Evolutionary conservation across 495 filamentous ascomycete genomes (phyloP), one percentile per base, ranked within the genome.

Genomic region (Penicillium crystallinum): DNA sequence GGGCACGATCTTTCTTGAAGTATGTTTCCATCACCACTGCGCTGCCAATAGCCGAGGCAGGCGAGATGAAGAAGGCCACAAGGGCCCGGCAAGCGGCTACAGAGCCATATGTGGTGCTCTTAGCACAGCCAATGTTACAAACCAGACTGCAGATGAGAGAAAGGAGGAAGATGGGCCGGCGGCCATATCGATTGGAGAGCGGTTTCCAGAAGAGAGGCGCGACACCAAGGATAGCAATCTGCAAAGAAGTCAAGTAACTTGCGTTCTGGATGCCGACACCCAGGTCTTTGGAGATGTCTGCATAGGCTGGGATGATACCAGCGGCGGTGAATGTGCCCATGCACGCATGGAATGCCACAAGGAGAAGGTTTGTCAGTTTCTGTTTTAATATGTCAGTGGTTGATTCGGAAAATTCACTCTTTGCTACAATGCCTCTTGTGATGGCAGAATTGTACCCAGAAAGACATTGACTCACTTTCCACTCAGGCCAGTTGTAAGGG

Each of bases 261-360:
- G 71, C 71, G 12, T 55, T 53, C 46, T 72, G 72, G 8, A 81
- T 34, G 18, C 58, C 55, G 15, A 76, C 57, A 2, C 61, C 62
- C 6, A 78, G 62, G 9, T 77, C 72, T 8, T 61, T 56, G 21
- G 76, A 64, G 19, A 81, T 76, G 17, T 63, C 47, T 18, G 66
- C 56, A 63, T 74, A 81, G 27, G 77, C 77, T 1, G 79, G 76
- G 39, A 80, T 79, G 47, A 81, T 79, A 27, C 50, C 63, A 0
- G 77, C 73, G 4, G 80, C 80, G 25, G 66, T 78, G 61, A 83
- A 81, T 22, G 80, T 81, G 17, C 72, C 68, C 76, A 82, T 81
- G 50, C 69, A 73, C 7, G 77, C 79, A 49, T 82, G 77, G 53
- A 81, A 79, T 0, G 77, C 73, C 15, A 81, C 74, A 38, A 81